Base-by-base conservation (phyloP, 208 protist species). In the Leishmania guyanensis region DNA sequence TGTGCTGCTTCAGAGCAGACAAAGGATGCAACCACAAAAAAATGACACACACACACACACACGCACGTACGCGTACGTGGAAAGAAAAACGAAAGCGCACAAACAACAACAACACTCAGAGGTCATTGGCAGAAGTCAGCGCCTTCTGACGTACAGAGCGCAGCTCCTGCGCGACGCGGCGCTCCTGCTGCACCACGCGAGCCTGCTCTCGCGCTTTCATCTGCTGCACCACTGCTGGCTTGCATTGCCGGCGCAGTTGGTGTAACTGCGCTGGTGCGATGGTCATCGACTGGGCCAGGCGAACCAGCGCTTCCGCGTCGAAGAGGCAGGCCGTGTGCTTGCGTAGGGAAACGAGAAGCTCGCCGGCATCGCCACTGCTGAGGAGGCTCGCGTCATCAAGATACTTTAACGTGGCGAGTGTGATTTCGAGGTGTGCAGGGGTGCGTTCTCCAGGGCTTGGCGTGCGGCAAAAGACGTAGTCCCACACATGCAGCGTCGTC, bases 401-500 rank as follows among this genome's bases (percentile, higher is more conserved):
- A 51, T 81, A 80, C 81, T 91, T 90, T 43, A 95, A 77, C 46
- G 89, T 74, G 12, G 90, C 92, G 10, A 95, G 73, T 1, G 86
- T 86, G 50, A 95, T 84, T 54, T 87, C 87, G 48, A 95, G 84
- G 70, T 87, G 91, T 0, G 85, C 83, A 29, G 85, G 73, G 1
- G 84, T 88, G 39, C 80, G 78, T 66, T 88, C 77, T 14, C 50
- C 77, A 0, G 76, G 66, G 33, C 68, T 71, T 4, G 73, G 54
- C 16, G 80, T 85, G 65, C 72, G 80, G 48, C 85, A 87, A 14
- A 93, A 80, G 16, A 95, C 62, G 66, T 91, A 91, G 77, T 95
- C 92, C 92, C 92, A 95, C 70, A 95, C 74, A 10, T 73, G 80
- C 72, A 95, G 46, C 22, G 85, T 77, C 14, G 92, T 95, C 66